A percentile compares a stretch with the other conserved stretches of the same genome.
phyloP scores from a whole-genome alignment of 2,329 filamentous ascomycete genomes.

The Raffaelea arxii region DNA sequence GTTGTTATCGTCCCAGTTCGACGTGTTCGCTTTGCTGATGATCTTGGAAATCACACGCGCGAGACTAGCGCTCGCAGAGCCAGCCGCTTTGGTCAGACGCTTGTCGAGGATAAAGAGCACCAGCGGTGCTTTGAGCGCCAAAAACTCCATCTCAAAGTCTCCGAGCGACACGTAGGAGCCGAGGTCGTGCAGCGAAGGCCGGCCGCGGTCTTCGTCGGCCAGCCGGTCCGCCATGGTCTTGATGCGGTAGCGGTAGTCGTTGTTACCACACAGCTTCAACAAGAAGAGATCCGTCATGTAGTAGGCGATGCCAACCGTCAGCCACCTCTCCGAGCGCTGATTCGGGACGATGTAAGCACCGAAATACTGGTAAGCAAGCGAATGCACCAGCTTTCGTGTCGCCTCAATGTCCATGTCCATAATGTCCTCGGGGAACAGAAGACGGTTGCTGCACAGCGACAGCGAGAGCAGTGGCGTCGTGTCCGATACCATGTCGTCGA shows the following conservation, averaged over 20 bases:
- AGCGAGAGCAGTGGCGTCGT: constrained; percentile 71
- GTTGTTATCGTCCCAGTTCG: constrained; percentile 31
- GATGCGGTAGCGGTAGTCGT: constrained; percentile 85
- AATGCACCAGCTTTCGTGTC: constrained; percentile 71
- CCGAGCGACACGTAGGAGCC: constrained; percentile 72
- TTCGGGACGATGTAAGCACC: constrained; percentile 87
- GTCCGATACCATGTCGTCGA: constrained; percentile 76
- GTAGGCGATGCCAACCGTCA: constrained; percentile 79
- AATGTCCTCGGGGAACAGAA: constrained; percentile 77
- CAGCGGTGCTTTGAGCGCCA: constrained; percentile 80
- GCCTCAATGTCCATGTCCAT: constrained; percentile 78
- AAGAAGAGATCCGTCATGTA: constrained; percentile 95
- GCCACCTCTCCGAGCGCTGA: constrained; percentile 73
- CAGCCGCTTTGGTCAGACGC: constrained; percentile 78
- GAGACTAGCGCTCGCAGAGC: constrained; percentile 60
- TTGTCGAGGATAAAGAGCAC: constrained; percentile 92
- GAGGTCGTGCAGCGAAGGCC: constrained; percentile 73
- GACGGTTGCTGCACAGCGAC: constrained; percentile 74
- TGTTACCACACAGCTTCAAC: constrained; percentile 83
- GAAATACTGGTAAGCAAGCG: constrained; percentile 86
- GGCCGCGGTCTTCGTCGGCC: constrained; percentile 68
- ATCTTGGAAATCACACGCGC: constrained; percentile 78
- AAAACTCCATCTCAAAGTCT: constrained; percentile 78
- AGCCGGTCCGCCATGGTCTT: constrained; percentile 77
- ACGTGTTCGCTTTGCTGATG: constrained; percentile 66